These are phyloP conservation scores for Hymenoscyphus infarciens DNA, from an alignment of 2,329 filamentous ascomycete species.

Conservation along the genomic window DNA sequence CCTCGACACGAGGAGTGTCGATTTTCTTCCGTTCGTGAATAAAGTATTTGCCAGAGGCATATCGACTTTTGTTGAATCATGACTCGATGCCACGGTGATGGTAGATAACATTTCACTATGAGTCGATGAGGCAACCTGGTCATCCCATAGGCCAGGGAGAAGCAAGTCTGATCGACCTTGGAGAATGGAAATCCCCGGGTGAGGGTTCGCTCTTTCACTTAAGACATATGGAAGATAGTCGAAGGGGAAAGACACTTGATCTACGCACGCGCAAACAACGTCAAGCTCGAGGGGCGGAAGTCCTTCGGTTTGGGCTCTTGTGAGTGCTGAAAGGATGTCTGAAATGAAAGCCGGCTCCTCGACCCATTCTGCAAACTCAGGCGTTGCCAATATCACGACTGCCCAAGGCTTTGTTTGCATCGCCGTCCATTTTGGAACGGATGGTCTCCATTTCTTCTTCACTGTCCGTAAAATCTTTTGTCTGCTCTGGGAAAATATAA, in stretches of 20 bases:
- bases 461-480: background rate
- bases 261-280: constrained; percentile 53
- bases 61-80: constrained; percentile 26
- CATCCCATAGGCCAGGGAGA: constrained; percentile 46
- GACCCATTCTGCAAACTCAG: constrained; percentile 31
- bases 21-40: constrained; percentile 65
- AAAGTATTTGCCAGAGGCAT: constrained; percentile 74
- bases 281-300: constrained; percentile 36
- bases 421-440: background rate
- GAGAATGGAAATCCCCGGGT: constrained; percentile 51
- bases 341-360: constrained; percentile 32
- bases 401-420: constrained; percentile 12
- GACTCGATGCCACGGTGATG: constrained; percentile 24
- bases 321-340: background rate
- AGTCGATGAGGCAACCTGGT: background rate
- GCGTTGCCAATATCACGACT: constrained; percentile 36
- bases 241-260: constrained; percentile 46
- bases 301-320: constrained; percentile 1
- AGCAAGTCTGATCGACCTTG: constrained; percentile 41
- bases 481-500: background rate
- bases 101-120: constrained; percentile 17
- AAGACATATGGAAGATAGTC: background rate
- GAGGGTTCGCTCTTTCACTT: constrained; percentile 16
- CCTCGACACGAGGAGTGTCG: constrained; percentile 51
- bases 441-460: background rate